Conservation (phyloP, 768 basidiomycete species). For the Mycena indigotica region DNA sequence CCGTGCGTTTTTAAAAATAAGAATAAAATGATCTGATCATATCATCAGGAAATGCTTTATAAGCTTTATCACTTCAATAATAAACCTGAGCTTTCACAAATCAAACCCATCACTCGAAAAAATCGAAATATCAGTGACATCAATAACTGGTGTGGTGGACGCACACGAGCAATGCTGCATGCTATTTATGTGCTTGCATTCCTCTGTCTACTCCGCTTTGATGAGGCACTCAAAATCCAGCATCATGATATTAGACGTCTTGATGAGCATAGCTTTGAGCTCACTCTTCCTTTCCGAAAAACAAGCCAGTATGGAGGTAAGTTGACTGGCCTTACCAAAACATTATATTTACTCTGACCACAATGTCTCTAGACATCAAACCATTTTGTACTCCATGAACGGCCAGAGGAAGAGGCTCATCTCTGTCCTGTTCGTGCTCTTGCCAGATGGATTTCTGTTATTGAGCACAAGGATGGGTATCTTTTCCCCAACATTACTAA, state of each 20-base stretch:
- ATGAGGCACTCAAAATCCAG: slow-evolving; percentile 39
- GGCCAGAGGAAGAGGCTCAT: slow-evolving; percentile 30
- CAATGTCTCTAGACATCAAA: slow-evolving; percentile 27
- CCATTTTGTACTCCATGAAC: slow-evolving; percentile 31
- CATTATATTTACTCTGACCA: neutral
- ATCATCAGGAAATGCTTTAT: slow-evolving; percentile 27
- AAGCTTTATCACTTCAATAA: slow-evolving; percentile 31
- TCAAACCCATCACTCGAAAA: slow-evolving; percentile 24
- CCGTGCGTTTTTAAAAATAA: too few species aligned
- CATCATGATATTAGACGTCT: slow-evolving; percentile 26
- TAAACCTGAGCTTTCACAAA: neutral
- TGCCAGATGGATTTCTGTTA: slow-evolving; percentile 30
- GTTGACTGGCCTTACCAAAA: neutral
- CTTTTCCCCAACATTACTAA: slow-evolving; percentile 35
- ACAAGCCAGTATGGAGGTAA: slow-evolving; percentile 33
- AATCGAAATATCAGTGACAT: slow-evolving; percentile 10
- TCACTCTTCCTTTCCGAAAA: slow-evolving; percentile 31
- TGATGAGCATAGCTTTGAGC: slow-evolving; percentile 11
- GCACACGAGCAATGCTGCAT: slow-evolving; percentile 29
- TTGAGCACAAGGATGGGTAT: slow-evolving; percentile 31
- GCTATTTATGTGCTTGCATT: slow-evolving; percentile 37
- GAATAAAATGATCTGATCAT: too few species aligned
- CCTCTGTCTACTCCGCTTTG: slow-evolving; percentile 35
- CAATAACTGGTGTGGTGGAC: slow-evolving; percentile 33
- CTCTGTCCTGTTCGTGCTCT: slow-evolving; percentile 39